phyloP scores from a whole-genome alignment of 306 rosid genomes.

The apple (Malus domestica) region ASM211411v1 NC_041802.1:23528501-23529000 shows the following conservation, averaged over 20 bases:
- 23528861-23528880: conserved; percentile 60
- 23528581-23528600: too few relatives aligned
- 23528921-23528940: background rate
- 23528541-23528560: too few relatives aligned
- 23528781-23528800: conserved; percentile 56
- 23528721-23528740: conserved; percentile 54
- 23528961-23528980: background rate
- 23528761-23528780: conserved; percentile 64
- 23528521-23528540: background rate
- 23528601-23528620: too few relatives aligned
- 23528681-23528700: conserved; percentile 25
- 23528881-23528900: background rate
- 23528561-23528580: too few relatives aligned
- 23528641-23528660: too few relatives aligned
- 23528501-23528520: background rate
- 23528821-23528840: conserved; percentile 64
- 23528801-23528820: conserved; percentile 62
- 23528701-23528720: conserved; percentile 39
- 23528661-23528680: too few relatives aligned
- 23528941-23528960: background rate
- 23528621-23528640: too few relatives aligned
- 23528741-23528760: conserved; percentile 61
- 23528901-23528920: background rate
- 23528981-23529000: background rate
- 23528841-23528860: conserved; percentile 66